A percentile compares a stretch with the other conserved stretches of the same genome.
Evolutionary conservation across 805 yeast species (phyloP).

Genomic region (Candida sanyiensis): DNA sequence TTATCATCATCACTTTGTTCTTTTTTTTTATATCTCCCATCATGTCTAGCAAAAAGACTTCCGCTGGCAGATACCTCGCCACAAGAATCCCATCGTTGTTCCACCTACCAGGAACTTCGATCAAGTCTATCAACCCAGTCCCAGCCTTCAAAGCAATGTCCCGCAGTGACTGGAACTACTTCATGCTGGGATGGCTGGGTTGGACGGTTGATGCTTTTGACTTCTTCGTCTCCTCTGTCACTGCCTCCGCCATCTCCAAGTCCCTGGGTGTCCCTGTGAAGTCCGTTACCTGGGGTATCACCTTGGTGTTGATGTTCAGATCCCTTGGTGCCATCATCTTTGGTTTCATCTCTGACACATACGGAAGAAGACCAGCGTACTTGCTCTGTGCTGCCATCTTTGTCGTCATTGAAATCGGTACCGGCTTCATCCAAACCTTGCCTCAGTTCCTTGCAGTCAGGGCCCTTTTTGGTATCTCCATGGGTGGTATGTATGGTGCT

Average conservation of each 20-base stretch:
- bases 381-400: conserved; percentile 46
- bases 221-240: conserved; percentile 57
- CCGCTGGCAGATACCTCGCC: conserved; percentile 16
- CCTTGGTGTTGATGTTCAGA: conserved; percentile 57
- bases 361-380: conserved; percentile 67
- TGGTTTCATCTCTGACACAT: conserved; percentile 55
- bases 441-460: conserved; percentile 55
- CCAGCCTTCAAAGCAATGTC: conserved; percentile 34
- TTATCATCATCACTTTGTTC: no score
- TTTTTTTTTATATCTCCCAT: no score
- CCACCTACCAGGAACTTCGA: conserved; percentile 23
- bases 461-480: conserved; percentile 59
- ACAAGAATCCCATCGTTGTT: conserved; percentile 27
- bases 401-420: conserved; percentile 53
- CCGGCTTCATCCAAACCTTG: conserved; percentile 59
- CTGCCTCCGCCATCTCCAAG: conserved; percentile 45
- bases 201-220: conserved; percentile 76
- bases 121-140: conserved; percentile 36
- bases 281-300: conserved; percentile 67
- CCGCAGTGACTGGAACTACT: conserved; percentile 48
- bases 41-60: not conserved
- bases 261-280: conserved; percentile 39
- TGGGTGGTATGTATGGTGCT: conserved; percentile 70
- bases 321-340: conserved; percentile 28
- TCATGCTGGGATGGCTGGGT: conserved; percentile 52